Conservation (phyloP, 2,329 filamentous ascomycete genomes). For the Aspergillus sp. region DNA sequence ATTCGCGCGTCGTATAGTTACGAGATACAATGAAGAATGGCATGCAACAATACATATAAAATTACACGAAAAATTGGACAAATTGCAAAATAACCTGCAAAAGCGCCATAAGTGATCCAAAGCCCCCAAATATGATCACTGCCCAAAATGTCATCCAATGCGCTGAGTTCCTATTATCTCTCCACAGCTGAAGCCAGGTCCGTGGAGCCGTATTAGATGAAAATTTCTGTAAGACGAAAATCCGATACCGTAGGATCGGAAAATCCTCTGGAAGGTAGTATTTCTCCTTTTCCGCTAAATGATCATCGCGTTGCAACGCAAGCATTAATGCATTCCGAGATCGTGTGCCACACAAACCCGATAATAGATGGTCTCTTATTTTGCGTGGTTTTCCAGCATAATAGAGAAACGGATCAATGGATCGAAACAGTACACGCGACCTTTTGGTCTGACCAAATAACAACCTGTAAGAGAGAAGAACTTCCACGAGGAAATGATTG, state of each 20-base stretch:
- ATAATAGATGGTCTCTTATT: background rate
- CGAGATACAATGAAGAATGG: background rate
- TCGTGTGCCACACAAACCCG: background rate
- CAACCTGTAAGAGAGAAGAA: constrained; percentile 10
- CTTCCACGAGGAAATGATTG: constrained; percentile 2
- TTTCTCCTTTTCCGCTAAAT: background rate
- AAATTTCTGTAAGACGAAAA: background rate
- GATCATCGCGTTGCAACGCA: background rate
- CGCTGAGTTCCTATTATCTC: background rate
- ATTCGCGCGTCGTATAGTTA: background rate
- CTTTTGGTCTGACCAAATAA: constrained; percentile 9
- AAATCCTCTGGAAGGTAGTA: background rate
- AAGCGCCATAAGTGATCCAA: constrained; percentile 4
- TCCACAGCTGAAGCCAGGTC: background rate
- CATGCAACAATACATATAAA: background rate
- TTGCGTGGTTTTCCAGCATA: background rate
- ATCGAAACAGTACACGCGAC: constrained; percentile 1
- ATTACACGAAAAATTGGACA: background rate
- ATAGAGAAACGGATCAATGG: background rate
- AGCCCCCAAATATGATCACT: constrained; percentile 6
- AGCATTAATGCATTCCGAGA: background rate
- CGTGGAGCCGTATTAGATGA: background rate
- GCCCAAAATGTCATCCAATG: constrained; percentile 3
- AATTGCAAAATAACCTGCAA: constrained; percentile 5
- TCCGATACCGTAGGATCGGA: background rate